Conservation (phyloP, 2,329 filamentous ascomycete species). For the Alternaria panax region DNA sequence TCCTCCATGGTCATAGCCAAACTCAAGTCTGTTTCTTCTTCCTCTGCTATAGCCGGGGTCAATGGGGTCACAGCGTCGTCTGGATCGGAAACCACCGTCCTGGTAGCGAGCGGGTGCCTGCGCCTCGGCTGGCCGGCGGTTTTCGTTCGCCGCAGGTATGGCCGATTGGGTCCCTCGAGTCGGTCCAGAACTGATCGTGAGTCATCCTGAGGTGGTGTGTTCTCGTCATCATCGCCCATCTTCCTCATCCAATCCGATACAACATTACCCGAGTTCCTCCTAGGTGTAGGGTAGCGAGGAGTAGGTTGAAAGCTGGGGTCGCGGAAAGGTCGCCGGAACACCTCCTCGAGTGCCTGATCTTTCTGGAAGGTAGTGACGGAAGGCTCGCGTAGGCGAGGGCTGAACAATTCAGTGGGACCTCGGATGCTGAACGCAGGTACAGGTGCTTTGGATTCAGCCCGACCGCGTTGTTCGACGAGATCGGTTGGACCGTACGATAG, state of each 20-base stretch:
- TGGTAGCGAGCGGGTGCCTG: conserved; percentile 60
- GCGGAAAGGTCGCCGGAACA: conserved; percentile 75
- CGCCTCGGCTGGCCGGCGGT: conserved; percentile 46
- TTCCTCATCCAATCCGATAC: conserved; percentile 90
- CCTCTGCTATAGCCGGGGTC: conserved; percentile 53
- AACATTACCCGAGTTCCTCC: conserved; percentile 77
- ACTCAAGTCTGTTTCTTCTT: conserved; percentile 52
- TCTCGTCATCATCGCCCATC: conserved; percentile 66
- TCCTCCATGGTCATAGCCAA: conserved; percentile 53
- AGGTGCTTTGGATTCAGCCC: conserved; percentile 66
- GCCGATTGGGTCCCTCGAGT: conserved; percentile 62
- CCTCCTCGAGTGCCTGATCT: conserved; percentile 87
- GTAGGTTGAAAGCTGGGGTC: conserved; percentile 59
- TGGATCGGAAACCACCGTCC: conserved; percentile 66
- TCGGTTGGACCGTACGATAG: conserved; percentile 84
- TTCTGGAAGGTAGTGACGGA: conserved; percentile 90
- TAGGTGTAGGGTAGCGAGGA: conserved; percentile 57
- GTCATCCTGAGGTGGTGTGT: conserved; percentile 68
- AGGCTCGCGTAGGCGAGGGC: conserved; percentile 80
- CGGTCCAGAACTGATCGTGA: conserved; percentile 65
- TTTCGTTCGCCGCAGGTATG: conserved; percentile 60
- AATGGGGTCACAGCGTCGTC: conserved; percentile 51
- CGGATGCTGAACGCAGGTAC: conserved; percentile 52
- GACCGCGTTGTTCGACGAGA: conserved; percentile 75
- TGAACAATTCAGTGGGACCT: conserved; percentile 68